Conservation (phyloP, 495 filamentous ascomycete genomes). For the Extremus antarcticus region DNA sequence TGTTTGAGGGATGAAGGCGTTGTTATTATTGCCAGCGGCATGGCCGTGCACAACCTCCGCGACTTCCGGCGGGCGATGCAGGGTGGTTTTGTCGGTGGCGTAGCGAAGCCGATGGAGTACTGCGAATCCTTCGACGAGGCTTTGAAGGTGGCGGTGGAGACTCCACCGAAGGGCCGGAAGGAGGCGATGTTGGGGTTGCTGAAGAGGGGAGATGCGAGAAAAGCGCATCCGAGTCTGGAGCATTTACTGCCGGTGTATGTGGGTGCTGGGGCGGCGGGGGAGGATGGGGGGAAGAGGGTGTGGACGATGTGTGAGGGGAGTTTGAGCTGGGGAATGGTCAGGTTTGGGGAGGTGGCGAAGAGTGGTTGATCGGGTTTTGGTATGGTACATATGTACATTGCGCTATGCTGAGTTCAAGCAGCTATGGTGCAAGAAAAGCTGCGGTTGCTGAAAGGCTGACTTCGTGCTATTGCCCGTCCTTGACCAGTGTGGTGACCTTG, state of each 20-base stretch:
- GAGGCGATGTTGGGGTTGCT: constrained; percentile 48
- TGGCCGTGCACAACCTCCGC: constrained; percentile 73
- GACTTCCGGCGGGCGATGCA: constrained; percentile 7
- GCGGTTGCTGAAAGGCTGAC: background rate
- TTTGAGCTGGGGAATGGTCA: constrained; percentile 24
- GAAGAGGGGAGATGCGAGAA: constrained; percentile 53
- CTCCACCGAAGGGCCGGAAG: constrained; percentile 44
- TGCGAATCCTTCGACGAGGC: constrained; percentile 64
- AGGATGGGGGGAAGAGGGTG: constrained; percentile 17
- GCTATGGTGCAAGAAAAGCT: no score
- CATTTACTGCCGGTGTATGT: constrained; percentile 73
- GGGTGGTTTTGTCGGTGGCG: constrained; percentile 40
- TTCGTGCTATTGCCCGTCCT: constrained; percentile 32
- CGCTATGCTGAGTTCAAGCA: background rate
- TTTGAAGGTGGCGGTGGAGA: constrained; percentile 56
- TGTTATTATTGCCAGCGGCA: constrained; percentile 67
- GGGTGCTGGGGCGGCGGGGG: constrained; percentile 32
- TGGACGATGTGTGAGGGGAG: constrained; percentile 24
- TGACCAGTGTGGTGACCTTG: constrained; percentile 70
- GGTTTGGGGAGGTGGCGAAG: constrained; percentile 22
- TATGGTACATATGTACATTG: constrained; percentile 14
- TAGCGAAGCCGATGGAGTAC: constrained; percentile 19
- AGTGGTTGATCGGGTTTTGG: background rate
- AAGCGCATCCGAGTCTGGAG: constrained; percentile 71
- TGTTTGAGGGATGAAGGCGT: constrained; percentile 60